These are phyloP conservation scores for Pseudevernia furfuracea DNA, from an alignment of 495 filamentous ascomycete species.

Conservation along the genomic window DNA sequence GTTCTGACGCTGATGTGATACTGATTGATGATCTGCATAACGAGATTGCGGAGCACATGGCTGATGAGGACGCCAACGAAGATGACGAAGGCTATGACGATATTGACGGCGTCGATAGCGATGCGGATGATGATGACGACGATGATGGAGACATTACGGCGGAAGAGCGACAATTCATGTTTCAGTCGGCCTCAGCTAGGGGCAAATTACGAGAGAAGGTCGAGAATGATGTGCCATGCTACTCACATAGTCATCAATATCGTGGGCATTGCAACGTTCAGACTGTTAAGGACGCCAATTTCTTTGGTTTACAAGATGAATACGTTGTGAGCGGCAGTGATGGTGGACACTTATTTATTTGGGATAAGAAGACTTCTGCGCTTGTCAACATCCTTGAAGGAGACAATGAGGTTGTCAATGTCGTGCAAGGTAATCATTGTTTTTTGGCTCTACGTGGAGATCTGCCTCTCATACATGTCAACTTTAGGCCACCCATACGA, in stretches of 20 bases:
- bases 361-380: slow-evolving; percentile 55
- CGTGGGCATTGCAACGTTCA: slow-evolving; percentile 65
- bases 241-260: slow-evolving; percentile 51
- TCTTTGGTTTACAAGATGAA: slow-evolving; percentile 63
- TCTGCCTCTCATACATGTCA: neutral
- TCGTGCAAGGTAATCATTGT: slow-evolving; percentile 56
- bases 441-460: neutral
- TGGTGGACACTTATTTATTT: slow-evolving; percentile 64
- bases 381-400: slow-evolving; percentile 63
- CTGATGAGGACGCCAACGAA: slow-evolving; percentile 31
- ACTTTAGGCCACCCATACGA: slow-evolving; percentile 60
- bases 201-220: slow-evolving; percentile 39
- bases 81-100: slow-evolving; percentile 32
- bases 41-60: slow-evolving; percentile 30
- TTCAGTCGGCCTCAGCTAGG: slow-evolving; percentile 33
- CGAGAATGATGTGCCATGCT: slow-evolving; percentile 48
- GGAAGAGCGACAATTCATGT: slow-evolving; percentile 33
- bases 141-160: slow-evolving; percentile 28
- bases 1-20: slow-evolving; percentile 23
- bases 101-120: slow-evolving; percentile 30
- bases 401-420: slow-evolving; percentile 68
- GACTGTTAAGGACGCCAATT: slow-evolving; percentile 72
- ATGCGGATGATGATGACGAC: slow-evolving; percentile 33
- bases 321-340: slow-evolving; percentile 69
- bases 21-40: slow-evolving; percentile 28